Conservation (phyloP, 495 filamentous ascomycete species). For the Staphylotrichum longicolle region DNA sequence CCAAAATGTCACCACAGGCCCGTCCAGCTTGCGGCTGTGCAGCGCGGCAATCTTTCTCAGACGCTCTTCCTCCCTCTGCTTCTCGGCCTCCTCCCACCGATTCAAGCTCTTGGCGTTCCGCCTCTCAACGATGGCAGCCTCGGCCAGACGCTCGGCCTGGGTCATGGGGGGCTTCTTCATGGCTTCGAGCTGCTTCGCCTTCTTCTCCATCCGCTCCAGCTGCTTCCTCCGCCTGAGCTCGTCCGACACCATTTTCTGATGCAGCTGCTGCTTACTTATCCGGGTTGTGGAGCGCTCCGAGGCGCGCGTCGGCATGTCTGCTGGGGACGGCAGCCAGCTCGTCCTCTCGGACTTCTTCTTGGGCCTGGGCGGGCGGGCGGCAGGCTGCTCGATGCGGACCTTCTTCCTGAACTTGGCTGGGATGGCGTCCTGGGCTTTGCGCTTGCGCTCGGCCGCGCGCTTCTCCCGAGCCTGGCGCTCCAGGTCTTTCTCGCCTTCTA, state of each 20-base stretch:
- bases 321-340: slow-evolving; percentile 79
- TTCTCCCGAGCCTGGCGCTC: slow-evolving; percentile 58
- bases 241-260: slow-evolving; percentile 77
- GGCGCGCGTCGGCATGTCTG: slow-evolving; percentile 76
- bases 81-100: slow-evolving; percentile 90
- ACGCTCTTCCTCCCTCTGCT: slow-evolving; percentile 77
- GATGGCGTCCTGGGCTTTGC: slow-evolving; percentile 66
- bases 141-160: slow-evolving; percentile 79
- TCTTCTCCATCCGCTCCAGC: slow-evolving; percentile 82
- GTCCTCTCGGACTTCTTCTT: slow-evolving; percentile 92
- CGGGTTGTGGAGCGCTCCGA: slow-evolving; percentile 82
- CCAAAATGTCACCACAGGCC: slow-evolving; percentile 89
- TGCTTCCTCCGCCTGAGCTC: slow-evolving; percentile 76
- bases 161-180: slow-evolving; percentile 77
- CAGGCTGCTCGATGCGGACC: slow-evolving; percentile 51
- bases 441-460: slow-evolving; percentile 59
- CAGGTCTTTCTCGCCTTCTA: slow-evolving; percentile 64
- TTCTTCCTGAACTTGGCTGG: slow-evolving; percentile 55
- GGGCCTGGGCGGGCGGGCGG: slow-evolving; percentile 53
- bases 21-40: slow-evolving; percentile 79
- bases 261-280: slow-evolving; percentile 77
- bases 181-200: slow-evolving; percentile 72
- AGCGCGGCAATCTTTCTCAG: slow-evolving; percentile 76
- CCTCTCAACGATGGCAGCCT: slow-evolving; percentile 79
- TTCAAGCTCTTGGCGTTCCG: slow-evolving; percentile 88